A percentile compares a stretch with the other conserved stretches of the same genome.
These are phyloP conservation scores for Lonicera japonica DNA, from an alignment of 129 eudicot species.

Conservation along the genomic window DNA sequence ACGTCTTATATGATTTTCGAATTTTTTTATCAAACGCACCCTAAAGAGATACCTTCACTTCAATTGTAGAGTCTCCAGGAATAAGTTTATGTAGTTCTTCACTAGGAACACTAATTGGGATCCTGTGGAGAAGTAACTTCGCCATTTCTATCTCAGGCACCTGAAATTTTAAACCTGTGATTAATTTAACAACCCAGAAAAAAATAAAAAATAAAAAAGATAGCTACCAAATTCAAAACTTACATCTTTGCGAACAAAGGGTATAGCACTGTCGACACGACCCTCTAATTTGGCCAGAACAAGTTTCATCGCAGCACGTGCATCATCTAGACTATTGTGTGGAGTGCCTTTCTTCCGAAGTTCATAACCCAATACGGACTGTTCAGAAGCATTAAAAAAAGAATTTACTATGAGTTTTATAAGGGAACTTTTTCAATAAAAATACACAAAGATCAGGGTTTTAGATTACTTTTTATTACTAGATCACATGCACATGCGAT, in stretches of 20 bases:
- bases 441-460: too few species aligned
- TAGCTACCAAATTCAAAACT: constrained; percentile 11
- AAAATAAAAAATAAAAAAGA: background rate
- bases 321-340: constrained; percentile 89
- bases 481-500: too few species aligned
- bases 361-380: constrained; percentile 74
- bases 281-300: constrained; percentile 63
- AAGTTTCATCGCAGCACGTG: constrained; percentile 93
- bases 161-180: constrained; percentile 25
- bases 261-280: constrained; percentile 20
- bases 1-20: too few species aligned
- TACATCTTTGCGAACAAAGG: constrained; percentile 36
- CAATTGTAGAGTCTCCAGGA: constrained; percentile 66
- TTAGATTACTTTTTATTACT: too few species aligned
- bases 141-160: constrained; percentile 42
- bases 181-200: too few species aligned
- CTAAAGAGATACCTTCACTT: constrained; percentile 58
- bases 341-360: constrained; percentile 63
- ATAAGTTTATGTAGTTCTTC: constrained; percentile 53
- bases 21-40: too few species aligned
- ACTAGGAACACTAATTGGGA: constrained; percentile 45
- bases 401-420: too few species aligned
- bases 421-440: too few species aligned
- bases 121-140: constrained; percentile 77
- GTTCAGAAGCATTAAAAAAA: background rate